These are phyloP conservation scores for Hanseniaspora sp. DNA, from an alignment of 1,139 yeast genomes.

Conservation along the genomic window DNA sequence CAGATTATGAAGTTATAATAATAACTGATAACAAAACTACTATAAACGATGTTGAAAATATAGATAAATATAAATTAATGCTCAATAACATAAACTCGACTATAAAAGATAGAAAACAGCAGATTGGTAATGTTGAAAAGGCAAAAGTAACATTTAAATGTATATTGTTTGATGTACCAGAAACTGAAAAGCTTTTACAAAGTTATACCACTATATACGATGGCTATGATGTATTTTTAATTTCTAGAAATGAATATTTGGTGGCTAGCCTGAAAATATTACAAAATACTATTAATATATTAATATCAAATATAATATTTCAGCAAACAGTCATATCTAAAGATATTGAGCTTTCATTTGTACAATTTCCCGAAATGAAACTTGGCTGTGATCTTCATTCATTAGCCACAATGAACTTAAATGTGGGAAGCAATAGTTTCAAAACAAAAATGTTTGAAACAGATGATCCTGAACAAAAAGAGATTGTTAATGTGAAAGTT, in stretches of 20 bases:
- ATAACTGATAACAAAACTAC: not conserved
- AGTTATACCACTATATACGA: not conserved
- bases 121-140: not conserved
- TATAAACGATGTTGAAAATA: not conserved
- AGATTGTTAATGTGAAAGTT: not conserved
- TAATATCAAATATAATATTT: not conserved
- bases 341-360: not conserved
- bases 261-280: not conserved
- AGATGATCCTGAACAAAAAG: not conserved
- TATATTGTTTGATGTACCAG: not conserved
- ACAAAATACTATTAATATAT: not conserved
- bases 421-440: not conserved
- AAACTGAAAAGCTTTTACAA: not conserved
- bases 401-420: not conserved
- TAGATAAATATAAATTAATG: not conserved
- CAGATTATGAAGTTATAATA: not conserved
- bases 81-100: not conserved
- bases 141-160: not conserved
- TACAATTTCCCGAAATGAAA: not conserved
- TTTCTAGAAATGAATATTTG: not conserved
- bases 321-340: not conserved
- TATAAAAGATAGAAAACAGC: not conserved
- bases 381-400: constrained; percentile 6
- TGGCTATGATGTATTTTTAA: not conserved
- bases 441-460: not conserved